A percentile compares a stretch with the other conserved stretches of the same genome.
Evolutionary conservation across 2,329 filamentous ascomycete species (phyloP).

Genomic region (Aspergillus pseudoglaucus): DNA sequence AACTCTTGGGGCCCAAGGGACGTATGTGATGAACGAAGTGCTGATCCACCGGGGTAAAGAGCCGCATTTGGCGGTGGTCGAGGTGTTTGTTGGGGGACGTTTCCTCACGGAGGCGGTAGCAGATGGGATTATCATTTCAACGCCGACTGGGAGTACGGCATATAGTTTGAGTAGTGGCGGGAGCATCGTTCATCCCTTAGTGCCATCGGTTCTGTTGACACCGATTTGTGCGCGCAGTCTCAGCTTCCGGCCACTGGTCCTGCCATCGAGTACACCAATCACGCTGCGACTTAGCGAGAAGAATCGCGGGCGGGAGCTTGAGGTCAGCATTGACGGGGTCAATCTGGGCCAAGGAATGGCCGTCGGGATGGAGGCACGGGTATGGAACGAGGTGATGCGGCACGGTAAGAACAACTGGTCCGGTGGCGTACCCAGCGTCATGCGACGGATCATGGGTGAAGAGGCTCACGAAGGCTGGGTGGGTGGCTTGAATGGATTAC

Average conservation of each 20-base stretch:
- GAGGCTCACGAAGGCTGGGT: constrained; percentile 87
- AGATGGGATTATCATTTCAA: constrained; percentile 90
- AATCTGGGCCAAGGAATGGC: constrained; percentile 58
- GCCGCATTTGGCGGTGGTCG: constrained; percentile 84
- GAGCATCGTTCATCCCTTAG: constrained; percentile 87
- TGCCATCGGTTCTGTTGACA: constrained; percentile 80
- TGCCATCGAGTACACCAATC: constrained; percentile 80
- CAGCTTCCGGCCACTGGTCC: constrained; percentile 82
- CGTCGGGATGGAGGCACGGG: constrained; percentile 76
- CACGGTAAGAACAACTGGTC: constrained; percentile 49
- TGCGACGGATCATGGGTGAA: constrained; percentile 53
- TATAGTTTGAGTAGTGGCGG: constrained; percentile 92
- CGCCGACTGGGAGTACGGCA: constrained; percentile 89
- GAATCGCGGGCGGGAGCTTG: constrained; percentile 68
- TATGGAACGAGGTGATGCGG: constrained; percentile 77
- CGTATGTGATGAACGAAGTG: constrained; percentile 86
- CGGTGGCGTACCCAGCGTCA: constrained; percentile 87
- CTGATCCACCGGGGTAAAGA: constrained; percentile 85
- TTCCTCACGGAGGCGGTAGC: constrained; percentile 91
- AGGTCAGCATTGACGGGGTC: constrained; percentile 73
- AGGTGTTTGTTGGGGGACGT: constrained; percentile 81
- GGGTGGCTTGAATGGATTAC: constrained; percentile 79
- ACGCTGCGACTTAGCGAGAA: constrained; percentile 74
- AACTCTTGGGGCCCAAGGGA: constrained; percentile 35
- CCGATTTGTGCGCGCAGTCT: constrained; percentile 90